These are phyloP conservation scores for Leishmania tarentolae DNA, from an alignment of 208 protist genomes.

Conservation along the genomic window DNA sequence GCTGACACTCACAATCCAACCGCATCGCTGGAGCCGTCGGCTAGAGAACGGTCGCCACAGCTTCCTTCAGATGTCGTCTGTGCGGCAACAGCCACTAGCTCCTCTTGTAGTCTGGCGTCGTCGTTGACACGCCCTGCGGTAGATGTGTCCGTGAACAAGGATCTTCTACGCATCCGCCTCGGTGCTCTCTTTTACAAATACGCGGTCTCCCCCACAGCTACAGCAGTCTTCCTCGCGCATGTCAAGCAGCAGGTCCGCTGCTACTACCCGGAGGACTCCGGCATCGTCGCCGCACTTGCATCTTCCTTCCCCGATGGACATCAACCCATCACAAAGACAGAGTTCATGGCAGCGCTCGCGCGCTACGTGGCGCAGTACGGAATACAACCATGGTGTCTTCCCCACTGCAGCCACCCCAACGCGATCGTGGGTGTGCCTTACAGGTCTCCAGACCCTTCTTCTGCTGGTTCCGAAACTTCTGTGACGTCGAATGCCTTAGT, in stretches of 20 bases:
- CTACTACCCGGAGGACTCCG: conserved; percentile 63
- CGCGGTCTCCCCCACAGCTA: conserved; percentile 34
- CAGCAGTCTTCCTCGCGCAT: conserved; percentile 41
- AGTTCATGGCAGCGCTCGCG: conserved; percentile 64
- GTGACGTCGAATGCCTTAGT: neutral
- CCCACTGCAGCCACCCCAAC: neutral
- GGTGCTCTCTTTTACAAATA: conserved; percentile 89
- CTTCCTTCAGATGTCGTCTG: neutral
- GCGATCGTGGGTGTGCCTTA: neutral
- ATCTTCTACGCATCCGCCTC: conserved; percentile 59
- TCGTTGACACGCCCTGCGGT: neutral
- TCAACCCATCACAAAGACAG: conserved; percentile 41
- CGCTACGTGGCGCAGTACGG: conserved; percentile 52
- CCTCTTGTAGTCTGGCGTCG: neutral
- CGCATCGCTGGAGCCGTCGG: neutral
- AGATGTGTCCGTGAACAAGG: conserved; percentile 21
- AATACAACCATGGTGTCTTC: conserved; percentile 55
- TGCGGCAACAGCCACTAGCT: neutral
- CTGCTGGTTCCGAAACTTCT: neutral
- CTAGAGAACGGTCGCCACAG: neutral
- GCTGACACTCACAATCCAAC: too few species aligned
- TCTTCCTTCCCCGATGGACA: conserved; percentile 3
- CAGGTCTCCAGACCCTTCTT: neutral
- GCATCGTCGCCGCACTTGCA: conserved; percentile 53
- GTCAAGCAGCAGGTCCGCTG: conserved; percentile 52